A percentile compares a stretch with the other conserved stretches of the same genome.
phyloP scores from a whole-genome alignment of 257 asterid species.

The Solanum clarkiae region DNA sequence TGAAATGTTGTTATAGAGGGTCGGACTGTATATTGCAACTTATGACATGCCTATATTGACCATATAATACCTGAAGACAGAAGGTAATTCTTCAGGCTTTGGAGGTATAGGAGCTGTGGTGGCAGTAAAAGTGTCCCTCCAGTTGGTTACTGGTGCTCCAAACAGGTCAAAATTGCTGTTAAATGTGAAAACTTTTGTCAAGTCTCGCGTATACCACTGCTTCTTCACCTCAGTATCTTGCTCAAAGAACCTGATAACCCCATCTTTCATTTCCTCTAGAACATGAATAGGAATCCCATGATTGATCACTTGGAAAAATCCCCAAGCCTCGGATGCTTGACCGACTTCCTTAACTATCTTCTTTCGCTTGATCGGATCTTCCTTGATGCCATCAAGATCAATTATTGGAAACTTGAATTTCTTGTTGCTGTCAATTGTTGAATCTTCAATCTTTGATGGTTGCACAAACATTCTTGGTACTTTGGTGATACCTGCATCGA shows the following conservation, averaged over 20 bases:
- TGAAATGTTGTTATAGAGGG: not conserved
- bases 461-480: not conserved
- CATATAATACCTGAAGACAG: not conserved
- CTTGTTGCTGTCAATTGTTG: not conserved
- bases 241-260: not conserved
- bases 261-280: not conserved
- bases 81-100: not conserved
- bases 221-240: conserved; percentile 1
- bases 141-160: not conserved
- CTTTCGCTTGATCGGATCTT: not conserved
- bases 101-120: not conserved
- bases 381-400: not conserved
- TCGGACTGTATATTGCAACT: not conserved
- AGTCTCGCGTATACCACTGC: not conserved
- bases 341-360: not conserved
- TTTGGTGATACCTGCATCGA: not conserved
- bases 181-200: not conserved
- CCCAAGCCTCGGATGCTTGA: not conserved
- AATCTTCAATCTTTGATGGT: not conserved
- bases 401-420: not conserved
- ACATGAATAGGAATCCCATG: conserved; percentile 2
- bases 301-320: conserved; percentile 7
- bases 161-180: not conserved
- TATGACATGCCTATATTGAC: not conserved
- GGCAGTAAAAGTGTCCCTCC: not conserved